phyloP scores from a whole-genome alignment of 768 basidiomycete species.

The Suillus placidus region DNA sequence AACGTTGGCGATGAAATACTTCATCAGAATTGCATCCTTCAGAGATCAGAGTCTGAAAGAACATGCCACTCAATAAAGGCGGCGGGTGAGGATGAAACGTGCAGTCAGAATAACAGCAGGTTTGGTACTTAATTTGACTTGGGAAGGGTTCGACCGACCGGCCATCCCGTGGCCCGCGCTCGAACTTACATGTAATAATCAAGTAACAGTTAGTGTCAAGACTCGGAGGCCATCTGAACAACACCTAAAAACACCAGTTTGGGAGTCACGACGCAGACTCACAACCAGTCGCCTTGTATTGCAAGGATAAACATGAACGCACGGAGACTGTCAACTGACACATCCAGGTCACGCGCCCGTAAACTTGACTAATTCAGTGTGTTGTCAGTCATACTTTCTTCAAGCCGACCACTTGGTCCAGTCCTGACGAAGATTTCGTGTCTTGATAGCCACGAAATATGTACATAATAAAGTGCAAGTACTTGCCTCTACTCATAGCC shows the following conservation, averaged over 20 bases:
- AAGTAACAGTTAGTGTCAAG: too few relatives aligned
- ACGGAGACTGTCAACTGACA: too few relatives aligned
- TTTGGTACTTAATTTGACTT: not conserved
- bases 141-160: not conserved
- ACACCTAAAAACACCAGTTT: not conserved
- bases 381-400: not conserved
- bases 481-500: not conserved
- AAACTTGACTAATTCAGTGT: not conserved
- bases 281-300: not conserved
- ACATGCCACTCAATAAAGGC: constrained; percentile 28
- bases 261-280: not conserved
- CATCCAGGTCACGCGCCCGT: not conserved
- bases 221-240: not conserved
- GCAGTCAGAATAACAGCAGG: constrained; percentile 23
- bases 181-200: not conserved
- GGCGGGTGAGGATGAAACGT: constrained; percentile 31
- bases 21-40: not conserved
- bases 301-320: too few relatives aligned
- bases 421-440: not conserved
- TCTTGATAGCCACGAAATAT: not conserved
- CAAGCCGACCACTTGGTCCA: not conserved
- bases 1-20: not conserved
- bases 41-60: not conserved
- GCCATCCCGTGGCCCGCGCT: too few relatives aligned
- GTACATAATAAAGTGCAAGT: not conserved